Evolutionary conservation across 305 asterid species (phyloP), one percentile per base, ranked within the genome.

Genomic region (Solanum chacoense): DNA sequence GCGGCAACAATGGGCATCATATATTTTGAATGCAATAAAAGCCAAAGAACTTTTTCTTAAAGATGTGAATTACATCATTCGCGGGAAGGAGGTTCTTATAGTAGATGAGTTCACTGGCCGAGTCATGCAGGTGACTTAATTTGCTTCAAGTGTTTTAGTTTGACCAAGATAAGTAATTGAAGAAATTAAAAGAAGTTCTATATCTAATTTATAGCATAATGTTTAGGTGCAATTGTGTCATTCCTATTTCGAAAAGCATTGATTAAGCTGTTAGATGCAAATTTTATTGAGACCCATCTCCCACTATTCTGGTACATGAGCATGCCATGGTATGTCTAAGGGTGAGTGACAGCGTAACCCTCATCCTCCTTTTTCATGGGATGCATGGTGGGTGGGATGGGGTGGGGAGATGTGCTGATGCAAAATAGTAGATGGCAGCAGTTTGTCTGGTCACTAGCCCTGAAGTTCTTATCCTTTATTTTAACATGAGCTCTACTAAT

Each of bases 81-180:
- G 99, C 87, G 98, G 96, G 91, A 95, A 96, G 91, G 99, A 97
- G 92, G 96, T 96, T 84, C 96, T 97, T 89, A 96, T 97, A 90
- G 99, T 97, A 87, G 99, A 97, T 92, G 99, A 97, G 91, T 97
- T 97, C 89, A 95, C 98, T 84, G 99, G 99, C 29, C 98, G 99
- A 90, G 99, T 97, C 80, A 97, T 97, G 99, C 99, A 97, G 99
- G 99, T 96, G 93, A 91, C 42, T 45, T 90, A 84, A 40, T 65
- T 84, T 83, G 67, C 81, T 26, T 40, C 69, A 83, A 81, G 86
- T 88, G 87, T 42, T 80, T 28, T 28, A 80, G 72, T 16, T 31
- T 45, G 87, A 50, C 73, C 34, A 20, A 24, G 73, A 50, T 20
- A 6, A 50, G 73, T 83, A 45, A 81, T 81, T 85, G 65, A 50